phyloP scores from a whole-genome alignment of 1,139 yeast genomes.

The Saccharomyces pastorianus region DNA sequence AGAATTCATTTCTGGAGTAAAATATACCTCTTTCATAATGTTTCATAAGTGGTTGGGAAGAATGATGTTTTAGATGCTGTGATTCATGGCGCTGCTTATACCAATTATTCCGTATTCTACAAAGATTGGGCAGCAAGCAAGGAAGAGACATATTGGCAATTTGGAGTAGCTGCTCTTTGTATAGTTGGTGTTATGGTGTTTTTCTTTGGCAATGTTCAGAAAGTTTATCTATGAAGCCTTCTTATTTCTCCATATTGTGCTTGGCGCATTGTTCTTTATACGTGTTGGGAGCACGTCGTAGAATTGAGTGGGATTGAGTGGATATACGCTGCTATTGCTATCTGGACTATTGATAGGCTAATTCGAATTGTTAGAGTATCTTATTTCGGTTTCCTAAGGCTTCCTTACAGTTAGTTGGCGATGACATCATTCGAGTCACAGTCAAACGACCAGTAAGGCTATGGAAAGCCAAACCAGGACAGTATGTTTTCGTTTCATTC shows the following conservation, averaged over 20 bases:
- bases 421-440: conserved; percentile 32
- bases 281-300: conserved; percentile 52
- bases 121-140: conserved; percentile 8
- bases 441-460: conserved; percentile 35
- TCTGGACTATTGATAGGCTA: conserved; percentile 58
- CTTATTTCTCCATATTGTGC: conserved; percentile 46
- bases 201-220: conserved; percentile 45
- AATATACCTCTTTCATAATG: conserved; percentile 47
- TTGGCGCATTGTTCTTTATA: conserved; percentile 49
- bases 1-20: conserved; percentile 58
- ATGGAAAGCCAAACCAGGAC: conserved; percentile 29
- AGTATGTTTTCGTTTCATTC: conserved; percentile 26
- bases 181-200: conserved; percentile 37
- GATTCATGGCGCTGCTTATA: conserved; percentile 43
- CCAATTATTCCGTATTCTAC: conserved; percentile 27
- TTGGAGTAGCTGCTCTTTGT: conserved; percentile 46
- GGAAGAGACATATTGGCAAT: conserved; percentile 30
- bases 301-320: conserved; percentile 40
- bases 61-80: conserved; percentile 32
- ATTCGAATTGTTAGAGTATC: conserved; percentile 44
- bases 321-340: conserved; percentile 46
- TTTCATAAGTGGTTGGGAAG: conserved; percentile 65
- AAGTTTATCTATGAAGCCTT: conserved; percentile 57
- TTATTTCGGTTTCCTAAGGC: conserved; percentile 42
- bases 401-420: conserved; percentile 40